Evolutionary conservation across 768 basidiomycete genomes (phyloP).

Genomic region (Rhodosporidiobolus odoratus): DNA sequence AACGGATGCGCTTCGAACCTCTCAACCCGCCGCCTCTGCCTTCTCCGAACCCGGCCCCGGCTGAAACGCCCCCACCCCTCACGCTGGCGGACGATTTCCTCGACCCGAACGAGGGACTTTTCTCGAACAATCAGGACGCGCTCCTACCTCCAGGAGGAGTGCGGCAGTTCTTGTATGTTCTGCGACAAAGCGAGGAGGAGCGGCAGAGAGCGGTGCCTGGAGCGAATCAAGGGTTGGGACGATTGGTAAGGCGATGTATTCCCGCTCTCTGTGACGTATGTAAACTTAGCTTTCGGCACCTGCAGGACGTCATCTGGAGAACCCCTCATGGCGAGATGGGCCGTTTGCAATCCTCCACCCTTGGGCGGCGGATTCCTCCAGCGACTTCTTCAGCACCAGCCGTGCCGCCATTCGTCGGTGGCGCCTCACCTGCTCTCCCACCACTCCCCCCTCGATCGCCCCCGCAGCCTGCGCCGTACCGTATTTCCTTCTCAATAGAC

Average conservation of each 20-base stretch:
- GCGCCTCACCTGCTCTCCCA: conserved; percentile 2
- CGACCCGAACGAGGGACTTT: conserved; percentile 31
- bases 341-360: conserved; percentile 76
- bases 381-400: neutral
- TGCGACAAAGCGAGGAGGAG: conserved; percentile 52
- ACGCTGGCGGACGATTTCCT: conserved; percentile 39
- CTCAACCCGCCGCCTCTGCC: conserved; percentile 48
- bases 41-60: conserved; percentile 66
- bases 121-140: conserved; percentile 53
- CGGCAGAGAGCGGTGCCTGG: conserved; percentile 47
- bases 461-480: conserved; percentile 30
- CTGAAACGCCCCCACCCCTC: conserved; percentile 49
- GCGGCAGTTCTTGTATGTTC: conserved; percentile 80
- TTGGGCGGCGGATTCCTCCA: conserved; percentile 71
- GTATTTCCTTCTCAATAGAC: neutral
- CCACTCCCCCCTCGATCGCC: conserved; percentile 18
- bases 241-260: conserved; percentile 55
- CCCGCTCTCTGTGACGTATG: neutral
- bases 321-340: conserved; percentile 82
- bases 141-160: conserved; percentile 78
- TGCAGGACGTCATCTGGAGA: conserved; percentile 81
- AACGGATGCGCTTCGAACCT: conserved; percentile 72
- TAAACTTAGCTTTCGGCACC: conserved; percentile 21
- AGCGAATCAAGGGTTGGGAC: conserved; percentile 58
- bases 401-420: conserved; percentile 41